Percentiles rank a stretch among this genome's conserved stretches.
phyloP scores from a whole-genome alignment of 2,329 filamentous ascomycete species.

The Beauveria scarabaeidicola region DNA sequence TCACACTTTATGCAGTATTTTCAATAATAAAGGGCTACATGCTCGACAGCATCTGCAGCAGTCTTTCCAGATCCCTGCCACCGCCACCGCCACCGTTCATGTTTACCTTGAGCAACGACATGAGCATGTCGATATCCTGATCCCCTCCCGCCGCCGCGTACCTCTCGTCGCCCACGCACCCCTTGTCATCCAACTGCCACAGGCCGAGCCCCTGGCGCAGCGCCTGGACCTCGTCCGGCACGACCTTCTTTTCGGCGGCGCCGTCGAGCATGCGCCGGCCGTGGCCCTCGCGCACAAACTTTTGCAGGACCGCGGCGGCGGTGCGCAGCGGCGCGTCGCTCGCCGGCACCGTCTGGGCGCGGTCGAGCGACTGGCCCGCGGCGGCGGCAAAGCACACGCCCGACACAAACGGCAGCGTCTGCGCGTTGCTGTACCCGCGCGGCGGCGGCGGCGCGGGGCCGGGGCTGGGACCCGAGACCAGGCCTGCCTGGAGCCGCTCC shows the following conservation, averaged over 20 bases:
- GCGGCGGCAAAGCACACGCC: conserved; percentile 1
- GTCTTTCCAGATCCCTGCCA: too few species aligned
- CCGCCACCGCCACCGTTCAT: too few species aligned
- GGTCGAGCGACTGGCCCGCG: background rate
- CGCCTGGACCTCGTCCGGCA: background rate
- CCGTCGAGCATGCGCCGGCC: background rate
- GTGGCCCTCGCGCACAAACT: background rate
- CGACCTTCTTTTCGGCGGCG: background rate
- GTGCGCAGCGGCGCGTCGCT: background rate
- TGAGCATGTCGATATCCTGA: too few species aligned
- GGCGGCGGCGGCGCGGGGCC: background rate
- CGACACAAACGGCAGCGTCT: background rate
- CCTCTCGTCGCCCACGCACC: too few species aligned
- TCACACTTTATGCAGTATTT: too few species aligned
- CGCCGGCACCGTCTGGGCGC: background rate
- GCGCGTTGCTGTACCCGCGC: background rate
- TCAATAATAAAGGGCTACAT: too few species aligned
- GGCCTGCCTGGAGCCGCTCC: background rate
- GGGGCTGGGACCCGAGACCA: background rate
- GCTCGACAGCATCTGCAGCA: too few species aligned
- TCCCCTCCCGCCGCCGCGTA: too few species aligned
- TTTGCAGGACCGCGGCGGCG: background rate
- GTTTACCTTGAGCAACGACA: too few species aligned
- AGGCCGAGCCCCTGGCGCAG: background rate
- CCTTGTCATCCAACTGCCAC: background rate